Evolutionary conservation across 495 filamentous ascomycete species (phyloP), one percentile per base, ranked within the genome.

Genomic region (Aspergillus asperescens): DNA sequence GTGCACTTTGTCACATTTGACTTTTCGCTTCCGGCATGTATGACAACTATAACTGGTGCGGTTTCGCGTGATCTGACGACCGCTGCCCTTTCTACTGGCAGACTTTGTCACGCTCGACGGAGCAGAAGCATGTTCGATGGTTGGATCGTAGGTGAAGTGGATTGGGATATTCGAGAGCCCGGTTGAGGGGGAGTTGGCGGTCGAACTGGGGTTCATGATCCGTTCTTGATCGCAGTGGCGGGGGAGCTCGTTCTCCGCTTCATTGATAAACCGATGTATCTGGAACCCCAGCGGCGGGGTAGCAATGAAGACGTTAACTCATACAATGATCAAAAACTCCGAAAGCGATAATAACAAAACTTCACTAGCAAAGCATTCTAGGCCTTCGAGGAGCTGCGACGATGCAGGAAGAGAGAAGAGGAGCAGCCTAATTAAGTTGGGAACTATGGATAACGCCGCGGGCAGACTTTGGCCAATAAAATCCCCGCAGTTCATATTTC

Each of bases 1-100:
- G 52, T 77, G 74, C 12, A 71, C 64, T 62, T 74, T 76, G 58
- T 75, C 66, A 41, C 71, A 75, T 62, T 74, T 75, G 23, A 77
- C 72, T 48, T 77, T 77, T 25, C 74, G 63, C 41, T 71, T 61
- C 42, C 74, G 72, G 63, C 74, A 77, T 0, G 65, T 71, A 58
- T 77, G 73, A 55, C 74, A 77, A 54, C 73, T 76, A 54, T 76
- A 76, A 52, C 73, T 76, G 24, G 72, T 64, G 50, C 74, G 72
- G 42, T 75, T 77, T 2, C 74, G 70, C 22, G 74, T 77, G 35
- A 77, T 77, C 51, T 75, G 73, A 41, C 71, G 70, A 41, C 61
- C 62, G 31, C 62, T 55, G 5, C 57, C 58, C 41, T 62, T 62
- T 22, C 39, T 56, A 22, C 32, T 51, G 8, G 40, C 31, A 10